Evolutionary conservation across 768 basidiomycete species (phyloP), one percentile per base, ranked within the genome.

Genomic region (Pleurotus salmoneostramineus): DNA sequence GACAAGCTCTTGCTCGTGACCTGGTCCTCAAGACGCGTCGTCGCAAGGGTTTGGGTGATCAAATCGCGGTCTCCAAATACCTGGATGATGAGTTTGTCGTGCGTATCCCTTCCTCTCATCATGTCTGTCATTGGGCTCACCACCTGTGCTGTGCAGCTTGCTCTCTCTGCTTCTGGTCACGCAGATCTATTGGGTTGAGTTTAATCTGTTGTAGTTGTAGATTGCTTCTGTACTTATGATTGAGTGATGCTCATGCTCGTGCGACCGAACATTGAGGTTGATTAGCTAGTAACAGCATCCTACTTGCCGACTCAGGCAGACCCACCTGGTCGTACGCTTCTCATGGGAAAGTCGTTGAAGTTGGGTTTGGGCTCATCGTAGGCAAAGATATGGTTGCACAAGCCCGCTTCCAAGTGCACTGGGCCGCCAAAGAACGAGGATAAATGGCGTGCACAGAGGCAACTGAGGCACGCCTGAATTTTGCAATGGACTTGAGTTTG

Each of bases 1-100:
- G 97, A 8, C 95, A 98, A 69, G 89, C 93, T 31, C 79, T 98
- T 44, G 95, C 96, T 47, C 76, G 96, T 62, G 96, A 99, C 74
- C 81, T 99, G 44, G 95, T 98, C 46, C 78, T 99, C 56, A 99
- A 99, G 77, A 98, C 96, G 15, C 85, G 97, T 58, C 81, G 97
- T 74, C 80, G 97, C 68, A 99, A 99, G 70, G 97, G 97, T 17
- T 83, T 98, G 32, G 94, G 94, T 27, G 96, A 98, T 72, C 92
- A 94, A 74, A 96, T 98, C 61, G 93, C 95, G 6, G 95, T 97
- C 60, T 94, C 95, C 34, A 98, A 97, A 72, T 98, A 97, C 74
- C 71, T 98, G 69, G 95, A 98, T 71, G 94, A 97, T 68, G 95
- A 98, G 79, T 95, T 95, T 79, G 88, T 93, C 77, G 87, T 91